Evolutionary conservation across 1,284 basidiomycete genomes (phyloP).

Genomic region (Ustilago loliicola): DNA sequence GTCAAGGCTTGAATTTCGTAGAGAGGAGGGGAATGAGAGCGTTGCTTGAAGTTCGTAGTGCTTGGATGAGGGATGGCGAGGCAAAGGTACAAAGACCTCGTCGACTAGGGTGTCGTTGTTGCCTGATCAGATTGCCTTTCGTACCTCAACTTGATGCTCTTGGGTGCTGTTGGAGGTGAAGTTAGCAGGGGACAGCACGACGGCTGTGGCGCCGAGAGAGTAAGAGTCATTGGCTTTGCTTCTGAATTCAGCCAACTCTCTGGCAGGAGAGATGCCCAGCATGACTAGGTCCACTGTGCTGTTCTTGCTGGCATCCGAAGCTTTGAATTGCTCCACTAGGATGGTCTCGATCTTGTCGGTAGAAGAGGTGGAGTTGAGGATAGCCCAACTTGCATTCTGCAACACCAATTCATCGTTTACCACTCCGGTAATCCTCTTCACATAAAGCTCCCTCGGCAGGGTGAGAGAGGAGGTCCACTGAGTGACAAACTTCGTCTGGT

Average conservation of each 20-base stretch:
- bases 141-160: slow-evolving; percentile 13
- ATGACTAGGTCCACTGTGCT: slow-evolving; percentile 32
- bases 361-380: slow-evolving; percentile 18
- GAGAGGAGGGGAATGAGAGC: slow-evolving; percentile 24
- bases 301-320: not conserved
- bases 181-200: not conserved
- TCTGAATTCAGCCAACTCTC: slow-evolving; percentile 20
- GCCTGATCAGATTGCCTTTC: slow-evolving; percentile 18
- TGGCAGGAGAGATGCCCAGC: slow-evolving; percentile 30
- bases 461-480: slow-evolving; percentile 30
- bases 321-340: slow-evolving; percentile 18
- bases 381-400: slow-evolving; percentile 38
- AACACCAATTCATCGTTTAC: slow-evolving; percentile 25
- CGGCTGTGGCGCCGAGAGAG: not conserved
- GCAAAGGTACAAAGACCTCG: slow-evolving; percentile 33
- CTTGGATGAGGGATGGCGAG: slow-evolving; percentile 8
- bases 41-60: slow-evolving; percentile 38
- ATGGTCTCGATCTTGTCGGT: slow-evolving; percentile 21
- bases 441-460: slow-evolving; percentile 32
- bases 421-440: slow-evolving; percentile 27
- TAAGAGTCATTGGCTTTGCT: slow-evolving; percentile 22
- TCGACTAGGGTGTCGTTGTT: slow-evolving; percentile 10
- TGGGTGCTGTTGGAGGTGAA: not conserved
- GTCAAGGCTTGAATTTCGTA: slow-evolving; percentile 21
- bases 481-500: slow-evolving; percentile 30